Base-by-base conservation (phyloP, 2,329 filamentous ascomycete genomes). In the Xylariaceae sp. region DNA sequence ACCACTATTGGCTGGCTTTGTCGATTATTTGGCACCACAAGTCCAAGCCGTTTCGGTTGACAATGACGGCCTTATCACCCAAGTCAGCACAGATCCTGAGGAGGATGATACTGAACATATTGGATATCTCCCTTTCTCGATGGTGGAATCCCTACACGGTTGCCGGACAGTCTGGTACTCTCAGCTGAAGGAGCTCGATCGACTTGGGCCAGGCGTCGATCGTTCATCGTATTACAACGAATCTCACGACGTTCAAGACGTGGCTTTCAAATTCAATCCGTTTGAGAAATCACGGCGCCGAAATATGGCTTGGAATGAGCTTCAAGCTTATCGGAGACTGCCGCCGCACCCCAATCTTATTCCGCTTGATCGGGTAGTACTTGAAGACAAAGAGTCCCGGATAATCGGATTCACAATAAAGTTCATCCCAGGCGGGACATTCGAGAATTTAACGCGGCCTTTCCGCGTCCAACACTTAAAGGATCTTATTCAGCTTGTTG, bases 301-400 rank as follows among this genome's bases (percentile, higher is more conserved):
- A 22, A 19, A 31, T 4, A 43, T 47, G 32, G 17, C 43, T 19
- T 31, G 42, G 47, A 35, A 44, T 18, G 40, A 44, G 36, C 31
- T 48, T 4, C 31, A 39, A 17, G 17, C 33, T 39, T 33, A 27
- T 12, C 38, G 31, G 41, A 30, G 33, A 19, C 46, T 42, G 22
- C 35, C 36, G 14, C 30, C 32, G 11, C 35, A 39, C 49, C 35
- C 47, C 44, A 39, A 48, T 41, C 48, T 48, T 49, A 38, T 33
- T 43, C 35, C 36, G 17, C 15, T 36, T 36, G 33, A 36, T 43
- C 5, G 40, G 45, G 35, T 48, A 14, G 32, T 42, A n/a, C 22
- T 47, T 11, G 19, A 39, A 15, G 35, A 45, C 18, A 17, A 12
- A 15, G 44, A 41, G 32, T 40, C 35, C 32, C 44, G 44, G 15